These are phyloP conservation scores for Pharus latifolius DNA, from an alignment of 176 grass and related monocot genomes.

Conservation along the genomic window DNA sequence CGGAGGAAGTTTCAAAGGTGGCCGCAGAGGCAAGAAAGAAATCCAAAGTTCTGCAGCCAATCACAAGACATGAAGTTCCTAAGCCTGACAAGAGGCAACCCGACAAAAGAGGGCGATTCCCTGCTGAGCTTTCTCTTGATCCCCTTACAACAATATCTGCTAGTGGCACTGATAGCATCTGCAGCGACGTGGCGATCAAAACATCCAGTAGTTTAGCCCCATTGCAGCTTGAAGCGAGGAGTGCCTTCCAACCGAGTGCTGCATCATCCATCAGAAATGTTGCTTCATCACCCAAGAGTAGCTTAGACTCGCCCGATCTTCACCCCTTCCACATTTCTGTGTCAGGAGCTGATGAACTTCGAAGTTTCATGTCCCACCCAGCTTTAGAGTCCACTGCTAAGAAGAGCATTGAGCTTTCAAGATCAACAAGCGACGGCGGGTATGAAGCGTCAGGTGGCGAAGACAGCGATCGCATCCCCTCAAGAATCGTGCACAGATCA, in stretches of 20 bases:
- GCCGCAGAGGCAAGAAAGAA: slow-evolving; percentile 60
- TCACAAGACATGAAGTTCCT: slow-evolving; percentile 11
- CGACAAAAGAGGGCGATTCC: slow-evolving; percentile 22
- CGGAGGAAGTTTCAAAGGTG: slow-evolving; percentile 76
- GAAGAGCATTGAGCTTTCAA: slow-evolving; percentile 44
- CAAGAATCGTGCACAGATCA: slow-evolving; percentile 63
- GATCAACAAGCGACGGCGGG: slow-evolving; percentile 67
- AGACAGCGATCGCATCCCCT: slow-evolving; percentile 66
- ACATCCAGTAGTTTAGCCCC: slow-evolving; percentile 41
- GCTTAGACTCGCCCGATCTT: slow-evolving; percentile 67
- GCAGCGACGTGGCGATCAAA: slow-evolving; percentile 27
- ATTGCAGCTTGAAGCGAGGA: slow-evolving; percentile 57
- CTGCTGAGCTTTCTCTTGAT: slow-evolving; percentile 25
- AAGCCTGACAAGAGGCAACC: slow-evolving; percentile 4
- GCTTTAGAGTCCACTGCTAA: slow-evolving; percentile 16
- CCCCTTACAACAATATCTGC: slow-evolving; percentile 28
- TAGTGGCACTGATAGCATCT: slow-evolving; percentile 27
- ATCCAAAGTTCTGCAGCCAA: slow-evolving; percentile 55
- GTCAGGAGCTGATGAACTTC: slow-evolving; percentile 44
- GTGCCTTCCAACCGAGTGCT: slow-evolving; percentile 33
- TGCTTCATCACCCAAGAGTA: slow-evolving; percentile 55
- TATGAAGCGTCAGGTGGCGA: slow-evolving; percentile 77
- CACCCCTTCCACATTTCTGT: slow-evolving; percentile 59
- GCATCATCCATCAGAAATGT: slow-evolving; percentile 14
- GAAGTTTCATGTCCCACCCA: slow-evolving; percentile 14